Evolutionary conservation across 2,329 filamentous ascomycete species (phyloP).

Genomic region (Calonectria henricotiae): DNA sequence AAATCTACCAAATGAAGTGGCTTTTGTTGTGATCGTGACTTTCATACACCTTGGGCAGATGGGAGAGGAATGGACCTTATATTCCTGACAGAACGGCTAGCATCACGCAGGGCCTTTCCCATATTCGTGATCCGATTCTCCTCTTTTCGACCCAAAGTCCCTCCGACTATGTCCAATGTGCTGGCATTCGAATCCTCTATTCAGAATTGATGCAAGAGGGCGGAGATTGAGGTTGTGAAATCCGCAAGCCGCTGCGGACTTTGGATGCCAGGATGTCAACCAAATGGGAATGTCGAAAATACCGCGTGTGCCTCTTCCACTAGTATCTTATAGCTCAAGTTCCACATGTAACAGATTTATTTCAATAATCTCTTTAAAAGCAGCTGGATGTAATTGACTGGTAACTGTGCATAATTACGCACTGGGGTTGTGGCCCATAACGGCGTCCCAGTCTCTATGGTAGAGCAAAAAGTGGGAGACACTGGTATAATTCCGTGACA

Average conservation of each 20-base stretch:
- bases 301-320: too few species aligned
- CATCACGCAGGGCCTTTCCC: too few species aligned
- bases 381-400: too few species aligned
- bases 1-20: background rate
- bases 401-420: too few species aligned
- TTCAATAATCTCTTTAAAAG: too few species aligned
- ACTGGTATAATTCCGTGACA: too few species aligned
- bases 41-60: background rate
- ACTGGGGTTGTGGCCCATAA: too few species aligned
- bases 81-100: background rate
- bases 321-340: too few species aligned
- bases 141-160: background rate
- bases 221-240: background rate
- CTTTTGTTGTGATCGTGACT: background rate
- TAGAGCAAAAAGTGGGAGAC: too few species aligned
- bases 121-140: background rate
- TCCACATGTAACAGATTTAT: too few species aligned
- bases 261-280: background rate
- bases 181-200: background rate
- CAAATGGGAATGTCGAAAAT: background rate
- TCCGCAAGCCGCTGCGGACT: conserved; percentile 1
- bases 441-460: too few species aligned
- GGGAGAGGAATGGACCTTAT: background rate
- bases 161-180: background rate
- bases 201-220: background rate